phyloP scores from a whole-genome alignment of 73 alveolate species.

The Tetrahymena malaccensis region DNA sequence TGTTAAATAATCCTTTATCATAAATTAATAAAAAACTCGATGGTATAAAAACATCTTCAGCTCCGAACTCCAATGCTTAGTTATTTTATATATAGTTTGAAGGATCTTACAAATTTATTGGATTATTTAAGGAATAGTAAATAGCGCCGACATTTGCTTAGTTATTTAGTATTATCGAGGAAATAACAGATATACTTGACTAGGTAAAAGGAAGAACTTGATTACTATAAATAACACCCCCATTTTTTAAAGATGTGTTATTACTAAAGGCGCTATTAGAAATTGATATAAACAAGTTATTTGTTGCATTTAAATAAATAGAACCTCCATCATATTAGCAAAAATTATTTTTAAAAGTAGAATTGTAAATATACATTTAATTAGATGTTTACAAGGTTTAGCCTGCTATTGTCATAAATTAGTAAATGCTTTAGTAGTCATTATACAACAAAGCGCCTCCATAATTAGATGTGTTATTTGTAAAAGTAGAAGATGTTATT shows the following conservation, averaged over 20 bases:
- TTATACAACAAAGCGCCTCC: not conserved
- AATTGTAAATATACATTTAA: not conserved
- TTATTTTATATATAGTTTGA: not conserved
- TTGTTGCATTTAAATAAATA: not conserved
- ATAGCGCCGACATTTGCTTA: not conserved
- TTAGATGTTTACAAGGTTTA: not conserved
- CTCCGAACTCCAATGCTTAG: not conserved
- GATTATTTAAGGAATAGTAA: not conserved
- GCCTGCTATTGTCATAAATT: not conserved
- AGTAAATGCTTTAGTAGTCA: not conserved
- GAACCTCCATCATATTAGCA: not conserved
- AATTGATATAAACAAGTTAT: not conserved
- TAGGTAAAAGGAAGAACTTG: not conserved
- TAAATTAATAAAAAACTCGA: not conserved
- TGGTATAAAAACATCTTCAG: not conserved
- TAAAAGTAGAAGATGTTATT: not conserved
- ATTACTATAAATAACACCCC: not conserved
- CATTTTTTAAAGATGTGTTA: not conserved
- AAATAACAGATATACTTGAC: not conserved
- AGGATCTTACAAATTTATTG: not conserved
- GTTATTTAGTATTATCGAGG: not conserved
- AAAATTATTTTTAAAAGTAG: not conserved
- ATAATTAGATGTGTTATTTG: not conserved
- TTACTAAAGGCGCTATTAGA: not conserved
- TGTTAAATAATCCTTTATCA: not conserved